Evolutionary conservation across 805 yeast genomes (phyloP).

Genomic region (Ogataea nakhonphanomensis): DNA sequence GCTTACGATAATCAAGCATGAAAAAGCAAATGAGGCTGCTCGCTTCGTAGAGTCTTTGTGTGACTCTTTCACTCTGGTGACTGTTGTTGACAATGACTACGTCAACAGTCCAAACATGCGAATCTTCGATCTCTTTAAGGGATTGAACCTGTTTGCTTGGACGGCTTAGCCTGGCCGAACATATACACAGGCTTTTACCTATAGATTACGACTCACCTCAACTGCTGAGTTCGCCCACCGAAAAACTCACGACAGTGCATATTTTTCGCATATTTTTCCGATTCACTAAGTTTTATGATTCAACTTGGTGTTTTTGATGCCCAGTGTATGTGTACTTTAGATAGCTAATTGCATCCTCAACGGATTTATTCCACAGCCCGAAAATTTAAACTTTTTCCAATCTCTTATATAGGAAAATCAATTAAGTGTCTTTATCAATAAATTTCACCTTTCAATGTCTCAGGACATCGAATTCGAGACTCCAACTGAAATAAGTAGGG

Average conservation of each 20-base stretch:
- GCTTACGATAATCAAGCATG: conserved; percentile 41
- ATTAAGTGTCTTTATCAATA: conserved; percentile 8
- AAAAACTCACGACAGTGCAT: conserved; percentile 6
- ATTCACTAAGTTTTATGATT: conserved; percentile 5
- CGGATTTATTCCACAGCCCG: conserved; percentile 20
- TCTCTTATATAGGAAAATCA: background rate
- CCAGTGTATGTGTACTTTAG: conserved; percentile 6
- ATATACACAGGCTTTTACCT: conserved; percentile 10
- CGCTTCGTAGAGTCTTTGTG: conserved; percentile 45
- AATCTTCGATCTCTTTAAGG: conserved; percentile 53
- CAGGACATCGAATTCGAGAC: conserved; percentile 12
- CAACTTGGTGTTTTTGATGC: conserved; percentile 7
- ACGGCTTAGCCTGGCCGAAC: conserved; percentile 4
- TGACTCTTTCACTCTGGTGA: conserved; percentile 68
- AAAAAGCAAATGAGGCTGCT: conserved; percentile 28
- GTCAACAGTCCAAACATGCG: conserved; percentile 46
- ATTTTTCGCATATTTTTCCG: conserved; percentile 2
- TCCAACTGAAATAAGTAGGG: too few species aligned
- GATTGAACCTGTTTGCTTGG: conserved; percentile 9
- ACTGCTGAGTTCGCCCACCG: conserved; percentile 9
- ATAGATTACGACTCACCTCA: conserved; percentile 11
- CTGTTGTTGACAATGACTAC: conserved; percentile 86
- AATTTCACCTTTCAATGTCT: conserved; percentile 8
- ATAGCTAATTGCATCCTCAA: conserved; percentile 23
- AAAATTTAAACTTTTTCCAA: background rate